Conservation (phyloP, 2,329 filamentous ascomycete genomes). For the Diplodia corticola region DNA sequence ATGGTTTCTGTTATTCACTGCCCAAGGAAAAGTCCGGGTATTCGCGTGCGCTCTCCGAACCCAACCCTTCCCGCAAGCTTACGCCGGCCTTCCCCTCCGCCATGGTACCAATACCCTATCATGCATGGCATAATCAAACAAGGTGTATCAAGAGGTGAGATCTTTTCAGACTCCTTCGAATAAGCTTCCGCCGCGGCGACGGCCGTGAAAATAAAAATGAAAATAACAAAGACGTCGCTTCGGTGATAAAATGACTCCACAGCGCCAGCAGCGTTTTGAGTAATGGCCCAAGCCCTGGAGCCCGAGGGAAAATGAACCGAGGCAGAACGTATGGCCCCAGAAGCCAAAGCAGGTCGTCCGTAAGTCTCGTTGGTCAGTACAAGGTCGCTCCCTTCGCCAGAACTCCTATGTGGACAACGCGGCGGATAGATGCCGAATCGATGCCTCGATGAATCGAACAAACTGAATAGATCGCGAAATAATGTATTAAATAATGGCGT, state of each 20-base stretch:
- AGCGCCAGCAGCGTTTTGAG: not conserved
- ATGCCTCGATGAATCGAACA: not conserved
- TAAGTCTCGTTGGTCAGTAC: not conserved
- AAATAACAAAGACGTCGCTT: no score
- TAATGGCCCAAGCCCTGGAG: not conserved
- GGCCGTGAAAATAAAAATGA: not conserved
- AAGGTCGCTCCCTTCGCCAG: not conserved
- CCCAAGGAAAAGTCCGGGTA: not conserved
- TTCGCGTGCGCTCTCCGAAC: not conserved
- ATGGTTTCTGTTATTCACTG: not conserved
- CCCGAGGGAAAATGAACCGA: not conserved
- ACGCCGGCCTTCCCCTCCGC: not conserved
- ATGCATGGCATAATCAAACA: not conserved
- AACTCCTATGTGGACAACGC: not conserved
- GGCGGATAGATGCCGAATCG: not conserved
- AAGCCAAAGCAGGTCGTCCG: not conserved
- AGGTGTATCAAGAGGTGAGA: conserved; percentile 13
- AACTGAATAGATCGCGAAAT: not conserved
- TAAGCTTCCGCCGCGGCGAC: not conserved
- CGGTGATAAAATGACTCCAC: not conserved
- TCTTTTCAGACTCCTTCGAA: not conserved
- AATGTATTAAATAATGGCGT: not conserved
- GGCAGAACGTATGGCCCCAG: not conserved
- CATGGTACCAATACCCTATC: not conserved
- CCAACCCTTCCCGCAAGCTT: not conserved